phyloP scores from a whole-genome alignment of 306 rosid species.

The Urtica urens region DNA sequence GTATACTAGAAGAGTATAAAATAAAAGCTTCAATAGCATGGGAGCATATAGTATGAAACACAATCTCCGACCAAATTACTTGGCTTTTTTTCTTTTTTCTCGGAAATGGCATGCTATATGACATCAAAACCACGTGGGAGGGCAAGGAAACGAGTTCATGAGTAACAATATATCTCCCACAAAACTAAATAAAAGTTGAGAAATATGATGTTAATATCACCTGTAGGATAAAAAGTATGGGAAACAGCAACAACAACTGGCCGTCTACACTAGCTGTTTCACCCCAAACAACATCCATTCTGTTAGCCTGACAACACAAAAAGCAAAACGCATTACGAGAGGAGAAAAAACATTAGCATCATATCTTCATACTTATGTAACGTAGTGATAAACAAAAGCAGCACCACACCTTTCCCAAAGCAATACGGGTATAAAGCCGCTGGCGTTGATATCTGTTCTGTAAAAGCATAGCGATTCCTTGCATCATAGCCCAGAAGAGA shows the following conservation, averaged over 20 bases:
- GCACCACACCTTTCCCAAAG: constrained; percentile 80
- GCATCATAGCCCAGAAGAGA: constrained; percentile 99
- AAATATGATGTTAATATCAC: constrained; percentile 24
- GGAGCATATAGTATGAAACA: too few relatives aligned
- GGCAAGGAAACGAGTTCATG: neutral
- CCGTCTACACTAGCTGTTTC: constrained; percentile 96
- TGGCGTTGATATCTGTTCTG: constrained; percentile 99
- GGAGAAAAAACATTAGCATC: too few relatives aligned
- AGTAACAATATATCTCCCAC: too few relatives aligned
- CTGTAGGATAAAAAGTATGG: constrained; percentile 84
- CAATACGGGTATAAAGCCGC: constrained; percentile 96
- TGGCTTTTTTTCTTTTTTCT: too few relatives aligned
- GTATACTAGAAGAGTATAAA: too few relatives aligned
- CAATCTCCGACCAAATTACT: too few relatives aligned
- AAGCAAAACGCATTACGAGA: neutral
- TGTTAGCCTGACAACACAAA: constrained; percentile 64
- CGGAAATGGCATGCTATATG: neutral
- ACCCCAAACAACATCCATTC: constrained; percentile 99
- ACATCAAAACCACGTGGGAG: neutral
- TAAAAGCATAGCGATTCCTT: constrained; percentile 95
- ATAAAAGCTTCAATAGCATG: too few relatives aligned
- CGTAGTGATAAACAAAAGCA: neutral
- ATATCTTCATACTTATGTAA: neutral
- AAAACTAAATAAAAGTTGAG: too few relatives aligned
- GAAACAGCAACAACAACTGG: constrained; percentile 91